Evolutionary conservation across 331 rosid genomes (phyloP).

Genomic region (Acacia concinna): DNA sequence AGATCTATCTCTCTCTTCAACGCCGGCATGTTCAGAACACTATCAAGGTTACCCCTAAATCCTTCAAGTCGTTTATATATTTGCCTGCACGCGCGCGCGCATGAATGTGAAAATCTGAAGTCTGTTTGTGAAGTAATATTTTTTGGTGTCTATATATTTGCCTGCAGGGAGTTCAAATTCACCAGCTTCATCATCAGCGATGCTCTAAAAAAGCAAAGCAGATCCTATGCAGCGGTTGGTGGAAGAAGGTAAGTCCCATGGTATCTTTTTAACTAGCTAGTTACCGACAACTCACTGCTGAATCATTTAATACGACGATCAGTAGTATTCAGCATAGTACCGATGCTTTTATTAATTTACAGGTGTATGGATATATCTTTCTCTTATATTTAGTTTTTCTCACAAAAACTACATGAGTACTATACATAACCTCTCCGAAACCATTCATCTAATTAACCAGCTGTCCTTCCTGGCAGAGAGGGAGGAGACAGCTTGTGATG

Average conservation of each 20-base stretch:
- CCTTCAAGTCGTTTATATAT: background rate
- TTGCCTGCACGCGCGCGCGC: too few relatives aligned
- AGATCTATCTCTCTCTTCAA: constrained; percentile 35
- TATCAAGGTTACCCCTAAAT: constrained; percentile 46
- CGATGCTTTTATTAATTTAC: background rate
- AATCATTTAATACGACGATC: background rate
- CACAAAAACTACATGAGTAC: background rate
- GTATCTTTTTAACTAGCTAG: background rate
- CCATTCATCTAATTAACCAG: background rate
- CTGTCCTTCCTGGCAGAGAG: background rate
- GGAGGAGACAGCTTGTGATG: background rate
- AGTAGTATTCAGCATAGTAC: background rate
- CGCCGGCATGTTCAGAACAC: constrained; percentile 51
- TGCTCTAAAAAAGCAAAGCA: constrained; percentile 37
- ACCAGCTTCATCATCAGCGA: constrained; percentile 17
- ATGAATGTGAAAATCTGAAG: background rate
- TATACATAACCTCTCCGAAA: background rate
- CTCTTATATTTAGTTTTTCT: background rate
- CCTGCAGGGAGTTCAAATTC: constrained; percentile 48
- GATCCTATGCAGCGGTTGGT: constrained; percentile 44
- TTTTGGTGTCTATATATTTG: background rate
- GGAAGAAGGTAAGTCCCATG: constrained; percentile 55
- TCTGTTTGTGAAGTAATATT: background rate
- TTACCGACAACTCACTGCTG: background rate
- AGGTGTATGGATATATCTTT: too few relatives aligned